Percentiles rank a stretch among this genome's conserved stretches.
phyloP scores from a whole-genome alignment of 495 filamentous ascomycete species.

The Elasticomyces elasticus region DNA sequence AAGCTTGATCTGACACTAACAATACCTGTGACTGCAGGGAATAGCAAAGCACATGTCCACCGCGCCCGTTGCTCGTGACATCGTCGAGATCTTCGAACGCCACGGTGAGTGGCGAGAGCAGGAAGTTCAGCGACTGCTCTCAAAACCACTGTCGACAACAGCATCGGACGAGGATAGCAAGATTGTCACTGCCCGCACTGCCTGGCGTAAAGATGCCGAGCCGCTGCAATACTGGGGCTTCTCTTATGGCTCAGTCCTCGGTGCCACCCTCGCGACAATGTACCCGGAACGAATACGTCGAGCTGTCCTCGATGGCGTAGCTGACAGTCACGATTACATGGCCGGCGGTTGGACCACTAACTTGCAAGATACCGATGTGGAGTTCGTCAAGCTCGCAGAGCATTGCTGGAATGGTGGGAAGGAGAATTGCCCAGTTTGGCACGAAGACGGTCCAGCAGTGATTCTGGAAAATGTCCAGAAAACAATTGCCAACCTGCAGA shows the following conservation, averaged over 20 bases:
- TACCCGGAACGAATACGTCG: conserved; percentile 43
- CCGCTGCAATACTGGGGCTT: conserved; percentile 22
- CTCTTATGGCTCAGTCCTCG: conserved; percentile 24
- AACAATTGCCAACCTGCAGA: conserved; percentile 36
- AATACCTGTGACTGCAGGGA: conserved; percentile 28
- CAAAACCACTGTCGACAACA: not conserved
- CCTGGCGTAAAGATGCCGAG: conserved; percentile 8
- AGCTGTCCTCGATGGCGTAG: conserved; percentile 45
- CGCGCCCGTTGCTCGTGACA: conserved; percentile 20
- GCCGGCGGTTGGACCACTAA: conserved; percentile 28
- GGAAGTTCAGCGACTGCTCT: conserved; percentile 19
- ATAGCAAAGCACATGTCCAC: conserved; percentile 30
- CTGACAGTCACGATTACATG: conserved; percentile 37
- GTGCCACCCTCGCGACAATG: conserved; percentile 29
- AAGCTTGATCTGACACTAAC: no score
- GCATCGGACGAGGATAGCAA: not conserved
- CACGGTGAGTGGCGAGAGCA: conserved; percentile 36
- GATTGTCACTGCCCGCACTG: not conserved
- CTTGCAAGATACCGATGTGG: conserved; percentile 26
- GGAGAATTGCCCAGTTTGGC: conserved; percentile 37
- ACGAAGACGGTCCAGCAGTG: conserved; percentile 30
- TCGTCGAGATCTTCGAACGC: conserved; percentile 24
- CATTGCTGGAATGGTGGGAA: conserved; percentile 46
- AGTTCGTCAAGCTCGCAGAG: conserved; percentile 37
- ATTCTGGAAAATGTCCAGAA: conserved; percentile 35